Evolutionary conservation across 2,329 filamentous ascomycete genomes (phyloP).

Genomic region (Penicillium rolfsii): DNA sequence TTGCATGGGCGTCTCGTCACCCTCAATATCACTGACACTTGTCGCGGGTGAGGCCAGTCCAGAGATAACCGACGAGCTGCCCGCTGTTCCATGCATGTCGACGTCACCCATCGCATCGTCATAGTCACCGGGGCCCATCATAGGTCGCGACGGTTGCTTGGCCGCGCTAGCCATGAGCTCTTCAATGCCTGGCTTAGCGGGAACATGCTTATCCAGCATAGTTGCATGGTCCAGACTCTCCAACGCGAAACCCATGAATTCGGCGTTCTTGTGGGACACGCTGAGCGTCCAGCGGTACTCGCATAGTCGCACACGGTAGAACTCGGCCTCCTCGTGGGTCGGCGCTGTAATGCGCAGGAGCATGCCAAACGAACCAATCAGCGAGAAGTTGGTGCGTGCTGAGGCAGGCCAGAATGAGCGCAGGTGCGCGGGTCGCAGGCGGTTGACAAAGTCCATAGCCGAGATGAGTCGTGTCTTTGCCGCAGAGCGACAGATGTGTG

Average conservation of each 20-base stretch:
- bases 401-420: constrained; percentile 77
- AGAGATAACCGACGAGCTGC: constrained; percentile 40
- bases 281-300: constrained; percentile 95
- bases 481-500: constrained; percentile 89
- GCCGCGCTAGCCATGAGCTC: constrained; percentile 42
- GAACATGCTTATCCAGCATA: constrained; percentile 68
- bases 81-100: constrained; percentile 29
- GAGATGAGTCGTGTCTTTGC: constrained; percentile 93
- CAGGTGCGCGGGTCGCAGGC: constrained; percentile 81
- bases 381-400: constrained; percentile 73
- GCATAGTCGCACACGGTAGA: constrained; percentile 80
- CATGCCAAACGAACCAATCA: constrained; percentile 92
- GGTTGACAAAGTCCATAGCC: constrained; percentile 96
- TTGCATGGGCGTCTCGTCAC: constrained; percentile 31
- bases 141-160: constrained; percentile 31
- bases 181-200: constrained; percentile 68
- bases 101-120: constrained; percentile 36
- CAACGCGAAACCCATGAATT: constrained; percentile 65
- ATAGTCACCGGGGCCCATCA: constrained; percentile 18
- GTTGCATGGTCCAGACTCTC: constrained; percentile 75
- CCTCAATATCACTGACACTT: constrained; percentile 38
- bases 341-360: constrained; percentile 88
- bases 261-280: constrained; percentile 75
- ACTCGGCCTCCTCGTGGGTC: constrained; percentile 84
- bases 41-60: constrained; percentile 44